Evolutionary conservation across 1,284 basidiomycete species (phyloP).

Genomic region (Baeospora myosura): DNA sequence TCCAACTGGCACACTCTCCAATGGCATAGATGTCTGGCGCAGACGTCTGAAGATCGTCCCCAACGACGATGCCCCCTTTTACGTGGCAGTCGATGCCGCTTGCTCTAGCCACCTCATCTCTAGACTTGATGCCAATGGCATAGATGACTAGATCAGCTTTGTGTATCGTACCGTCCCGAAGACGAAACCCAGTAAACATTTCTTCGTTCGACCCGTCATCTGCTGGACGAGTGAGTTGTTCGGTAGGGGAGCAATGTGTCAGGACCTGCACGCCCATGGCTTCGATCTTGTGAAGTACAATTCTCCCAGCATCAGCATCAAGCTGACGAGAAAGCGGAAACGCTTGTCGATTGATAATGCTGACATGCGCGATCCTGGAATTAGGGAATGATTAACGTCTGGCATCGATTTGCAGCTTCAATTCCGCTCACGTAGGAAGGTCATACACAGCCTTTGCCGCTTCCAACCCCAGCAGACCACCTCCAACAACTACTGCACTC

Average conservation of each 20-base stretch:
- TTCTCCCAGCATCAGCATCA: slow-evolving; percentile 60
- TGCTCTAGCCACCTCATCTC: slow-evolving; percentile 57
- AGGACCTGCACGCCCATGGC: slow-evolving; percentile 60
- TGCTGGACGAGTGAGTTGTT: slow-evolving; percentile 29
- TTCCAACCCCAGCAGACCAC: slow-evolving; percentile 67
- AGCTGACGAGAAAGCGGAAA: slow-evolving; percentile 68
- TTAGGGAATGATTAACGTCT: neutral
- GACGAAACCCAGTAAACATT: slow-evolving; percentile 39
- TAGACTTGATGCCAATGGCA: slow-evolving; percentile 63
- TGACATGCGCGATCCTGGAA: slow-evolving; percentile 16
- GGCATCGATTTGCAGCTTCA: neutral
- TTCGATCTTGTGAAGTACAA: slow-evolving; percentile 62
- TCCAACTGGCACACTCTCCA: slow-evolving; percentile 71
- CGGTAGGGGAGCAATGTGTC: slow-evolving; percentile 41
- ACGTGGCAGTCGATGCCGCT: slow-evolving; percentile 43
- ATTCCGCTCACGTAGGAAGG: slow-evolving; percentile 32
- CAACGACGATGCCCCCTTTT: slow-evolving; percentile 54
- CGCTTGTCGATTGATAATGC: slow-evolving; percentile 53
- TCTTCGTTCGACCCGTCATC: slow-evolving; percentile 28
- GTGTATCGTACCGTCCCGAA: slow-evolving; percentile 37
- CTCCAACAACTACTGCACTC: slow-evolving; percentile 59
- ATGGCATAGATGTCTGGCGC: slow-evolving; percentile 62
- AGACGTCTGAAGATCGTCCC: slow-evolving; percentile 52
- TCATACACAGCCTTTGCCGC: slow-evolving; percentile 71
- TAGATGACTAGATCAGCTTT: slow-evolving; percentile 52